phyloP scores from a whole-genome alignment of 2,329 filamentous ascomycete genomes.

The Calonectria crousiana region DNA sequence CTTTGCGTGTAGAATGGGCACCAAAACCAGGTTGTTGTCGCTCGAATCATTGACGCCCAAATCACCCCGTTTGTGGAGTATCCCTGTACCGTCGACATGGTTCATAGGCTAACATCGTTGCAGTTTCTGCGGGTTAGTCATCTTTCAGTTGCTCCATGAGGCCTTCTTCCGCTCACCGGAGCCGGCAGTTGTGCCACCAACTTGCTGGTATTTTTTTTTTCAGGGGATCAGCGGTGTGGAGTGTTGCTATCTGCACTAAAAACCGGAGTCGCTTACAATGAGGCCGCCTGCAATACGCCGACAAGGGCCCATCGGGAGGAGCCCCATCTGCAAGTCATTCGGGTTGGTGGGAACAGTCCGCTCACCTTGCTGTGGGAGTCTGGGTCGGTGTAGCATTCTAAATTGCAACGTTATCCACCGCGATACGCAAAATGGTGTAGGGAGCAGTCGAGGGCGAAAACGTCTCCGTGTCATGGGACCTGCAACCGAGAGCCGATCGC shows the following conservation, averaged over 20 bases:
- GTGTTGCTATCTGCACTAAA: not conserved
- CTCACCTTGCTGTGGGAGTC: not conserved
- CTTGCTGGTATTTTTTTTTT: not conserved
- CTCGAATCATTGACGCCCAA: no score
- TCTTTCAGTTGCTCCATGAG: not conserved
- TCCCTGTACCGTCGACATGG: not conserved
- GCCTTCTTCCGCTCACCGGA: constrained; percentile 2
- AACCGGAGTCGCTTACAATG: constrained; percentile 1
- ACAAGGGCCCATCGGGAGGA: not conserved
- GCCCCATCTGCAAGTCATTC: not conserved
- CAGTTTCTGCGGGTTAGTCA: not conserved
- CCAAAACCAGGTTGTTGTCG: not conserved
- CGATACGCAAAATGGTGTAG: not conserved
- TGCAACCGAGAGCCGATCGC: not conserved
- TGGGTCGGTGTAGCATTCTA: constrained; percentile 1
- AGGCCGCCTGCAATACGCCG: constrained; percentile 6
- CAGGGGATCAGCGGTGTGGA: constrained; percentile 1
- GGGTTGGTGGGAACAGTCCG: not conserved
- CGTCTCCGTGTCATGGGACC: not conserved
- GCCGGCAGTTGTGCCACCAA: not conserved
- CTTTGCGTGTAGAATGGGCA: not conserved
- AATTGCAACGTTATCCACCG: constrained; percentile 7
- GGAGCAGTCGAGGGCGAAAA: not conserved
- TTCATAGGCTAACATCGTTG: not conserved
- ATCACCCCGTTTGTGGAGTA: no score